Evolutionary conservation across 805 yeast genomes (phyloP), one percentile per base, ranked within the genome.

Genomic region (Candida maesae): DNA sequence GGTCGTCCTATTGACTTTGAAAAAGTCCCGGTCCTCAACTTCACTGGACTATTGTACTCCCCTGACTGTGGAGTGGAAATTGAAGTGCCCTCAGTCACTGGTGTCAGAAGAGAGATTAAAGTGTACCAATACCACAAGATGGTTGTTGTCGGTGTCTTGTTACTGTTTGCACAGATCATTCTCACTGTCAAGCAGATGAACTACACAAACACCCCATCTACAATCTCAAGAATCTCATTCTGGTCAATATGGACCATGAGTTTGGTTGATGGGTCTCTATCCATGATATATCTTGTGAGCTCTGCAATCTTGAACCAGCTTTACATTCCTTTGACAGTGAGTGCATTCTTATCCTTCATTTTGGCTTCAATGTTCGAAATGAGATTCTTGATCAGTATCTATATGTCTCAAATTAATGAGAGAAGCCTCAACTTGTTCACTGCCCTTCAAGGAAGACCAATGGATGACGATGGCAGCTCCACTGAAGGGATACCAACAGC

Each of bases 21-120:
- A 11, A 44, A 55, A 1, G 56, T 81, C 5, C 96, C 96, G 0
- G 53, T 60, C 0, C 49, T 90, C 14, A 64, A 64, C 24, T 53
- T 90, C 9, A 59, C 71, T 2, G 88, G 83, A 6, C 47, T 87
- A 12, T 44, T 87, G 15, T 89, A 85, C 55, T 87, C 96, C 0
- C 97, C 97, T 0, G 95, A 90, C 57, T 90, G 98, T 67, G 95
- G 90, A 0, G 55, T 82, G 3, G 57, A 74, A 2, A 45, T 86
- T 5, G 58, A 63, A 6, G 31, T 74, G 6, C 58, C 59, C 7
- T 47, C 54, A 6, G 60, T 67, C 3, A 40, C 42, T 12, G 96
- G 96, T 1, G 63, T 73, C n/a, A 75, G 79, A 45, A 61, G 66
- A 37, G 90, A 81, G 53, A 68, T 74, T 16, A 63, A 58, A 26